Base-by-base conservation (phyloP, 2,329 filamentous ascomycete genomes). In the Fusarium solani-melongenae region DNA sequence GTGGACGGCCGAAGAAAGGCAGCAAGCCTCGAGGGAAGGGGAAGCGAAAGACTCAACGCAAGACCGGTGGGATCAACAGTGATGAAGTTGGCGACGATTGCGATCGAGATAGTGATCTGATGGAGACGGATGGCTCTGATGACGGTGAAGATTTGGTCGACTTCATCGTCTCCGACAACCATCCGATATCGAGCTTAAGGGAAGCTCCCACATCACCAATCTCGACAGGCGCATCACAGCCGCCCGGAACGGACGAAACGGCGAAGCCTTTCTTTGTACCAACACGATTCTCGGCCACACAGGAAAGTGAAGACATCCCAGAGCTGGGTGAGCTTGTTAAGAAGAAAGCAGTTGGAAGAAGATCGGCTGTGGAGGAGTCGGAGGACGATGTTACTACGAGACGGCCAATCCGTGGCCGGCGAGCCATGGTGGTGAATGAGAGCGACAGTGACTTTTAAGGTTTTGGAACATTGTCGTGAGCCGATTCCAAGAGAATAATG, bases 91-190 rank as follows among this genome's bases (percentile, higher is more conserved):
- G 87, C 17, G 87, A 89, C 67, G 87, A 89, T 67, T 88, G 87
- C 72, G 85, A 83, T 62, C 81, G 85, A 24, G 85, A 86, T 15
- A 87, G 86, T 71, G 86, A 88, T 70, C 71, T 84, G 64, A 78
- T 84, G 66, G 84, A 85, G 58, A 84, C 82, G 20, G 84, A 86
- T 70, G 86, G 83, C 15, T 87, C 85, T 0, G 87, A 88, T 66
- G 82, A 83, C 66, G 86, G 85, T 14, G 83, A 81, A 51, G 88
- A 89, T 71, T 79, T 90, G 15, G 65, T 89, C 74, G 83, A 90
- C 82, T 88, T 93, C 81, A 78, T 93, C 76, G 84, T 91, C 77
- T 79, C 84, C 72, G 80, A 90, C 80, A 80, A 91, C 67, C 77
- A 79, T 38, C 69, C 81, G 6, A 77, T 78, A 0, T 85, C 84